Percentiles rank a stretch among this genome's conserved stretches.
phyloP scores from a whole-genome alignment of 2,329 filamentous ascomycete species.

The Colletotrichum sp. region DNA sequence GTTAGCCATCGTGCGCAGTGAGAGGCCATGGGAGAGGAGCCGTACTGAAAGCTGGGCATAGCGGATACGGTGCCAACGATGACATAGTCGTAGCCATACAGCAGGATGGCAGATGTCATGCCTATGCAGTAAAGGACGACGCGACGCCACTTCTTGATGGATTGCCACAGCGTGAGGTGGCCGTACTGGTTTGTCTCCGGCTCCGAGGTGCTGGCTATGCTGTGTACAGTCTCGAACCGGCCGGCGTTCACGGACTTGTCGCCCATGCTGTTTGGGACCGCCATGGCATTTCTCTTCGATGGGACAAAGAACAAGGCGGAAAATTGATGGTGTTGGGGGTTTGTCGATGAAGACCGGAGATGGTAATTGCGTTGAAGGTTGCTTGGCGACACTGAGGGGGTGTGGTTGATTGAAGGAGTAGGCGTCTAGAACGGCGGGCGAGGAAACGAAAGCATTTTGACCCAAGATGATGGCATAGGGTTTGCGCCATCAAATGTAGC shows the following conservation, averaged over 20 bases:
- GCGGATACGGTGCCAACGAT: constrained; percentile 34
- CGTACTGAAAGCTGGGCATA: constrained; percentile 32
- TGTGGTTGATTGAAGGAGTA: not conserved
- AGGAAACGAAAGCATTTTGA: constrained; percentile 11
- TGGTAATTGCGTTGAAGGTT: not conserved
- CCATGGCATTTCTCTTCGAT: constrained; percentile 4
- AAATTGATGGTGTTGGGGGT: not conserved
- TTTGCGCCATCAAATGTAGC: not conserved
- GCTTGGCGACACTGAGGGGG: not conserved
- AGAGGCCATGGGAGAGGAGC: not conserved
- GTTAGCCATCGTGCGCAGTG: not conserved
- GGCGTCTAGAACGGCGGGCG: not conserved
- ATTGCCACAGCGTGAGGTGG: constrained; percentile 25
- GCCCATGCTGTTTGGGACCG: not conserved
- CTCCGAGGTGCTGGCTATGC: constrained; percentile 2
- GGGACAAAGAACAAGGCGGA: not conserved
- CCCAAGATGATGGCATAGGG: not conserved
- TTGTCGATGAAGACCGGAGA: not conserved
- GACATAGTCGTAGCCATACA: constrained; percentile 32
- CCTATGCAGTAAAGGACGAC: constrained; percentile 29
- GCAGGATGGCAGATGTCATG: constrained; percentile 27
- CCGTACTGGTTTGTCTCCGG: constrained; percentile 15
- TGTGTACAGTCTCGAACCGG: not conserved
- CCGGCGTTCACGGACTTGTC: not conserved
- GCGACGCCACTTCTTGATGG: constrained; percentile 26